These are phyloP conservation scores for Macrophomina tecta DNA, from an alignment of 2,329 filamentous ascomycete genomes.

Conservation along the genomic window DNA sequence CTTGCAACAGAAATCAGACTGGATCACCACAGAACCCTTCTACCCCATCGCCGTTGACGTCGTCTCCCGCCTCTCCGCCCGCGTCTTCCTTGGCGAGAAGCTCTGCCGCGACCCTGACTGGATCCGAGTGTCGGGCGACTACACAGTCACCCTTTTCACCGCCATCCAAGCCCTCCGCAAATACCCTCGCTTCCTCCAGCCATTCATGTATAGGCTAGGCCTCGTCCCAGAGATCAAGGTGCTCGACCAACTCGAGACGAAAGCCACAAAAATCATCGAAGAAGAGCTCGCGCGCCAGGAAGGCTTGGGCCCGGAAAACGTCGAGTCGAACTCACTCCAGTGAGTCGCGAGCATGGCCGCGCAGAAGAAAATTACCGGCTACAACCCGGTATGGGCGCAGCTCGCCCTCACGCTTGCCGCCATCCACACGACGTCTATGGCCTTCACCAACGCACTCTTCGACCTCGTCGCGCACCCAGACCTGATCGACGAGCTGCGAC, in stretches of 20 bases:
- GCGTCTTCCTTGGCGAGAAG: neutral
- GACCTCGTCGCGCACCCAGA: neutral
- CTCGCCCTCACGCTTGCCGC: neutral
- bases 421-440: neutral
- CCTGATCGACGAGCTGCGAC: neutral
- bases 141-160: neutral
- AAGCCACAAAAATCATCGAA: neutral
- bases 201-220: neutral
- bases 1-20: neutral
- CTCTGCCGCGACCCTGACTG: neutral
- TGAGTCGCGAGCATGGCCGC: neutral
- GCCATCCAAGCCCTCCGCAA: neutral
- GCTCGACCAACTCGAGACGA: neutral
- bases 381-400: neutral
- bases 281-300: neutral
- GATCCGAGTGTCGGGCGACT: neutral
- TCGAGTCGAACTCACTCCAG: neutral
- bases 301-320: neutral
- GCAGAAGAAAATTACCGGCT: neutral
- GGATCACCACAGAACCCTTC: neutral
- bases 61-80: neutral
- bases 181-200: neutral
- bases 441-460: neutral
- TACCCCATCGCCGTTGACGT: neutral
- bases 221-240: neutral